Base-by-base conservation (phyloP, 2,329 filamentous ascomycete genomes). In the Aotearoamyces nothofagi region DNA sequence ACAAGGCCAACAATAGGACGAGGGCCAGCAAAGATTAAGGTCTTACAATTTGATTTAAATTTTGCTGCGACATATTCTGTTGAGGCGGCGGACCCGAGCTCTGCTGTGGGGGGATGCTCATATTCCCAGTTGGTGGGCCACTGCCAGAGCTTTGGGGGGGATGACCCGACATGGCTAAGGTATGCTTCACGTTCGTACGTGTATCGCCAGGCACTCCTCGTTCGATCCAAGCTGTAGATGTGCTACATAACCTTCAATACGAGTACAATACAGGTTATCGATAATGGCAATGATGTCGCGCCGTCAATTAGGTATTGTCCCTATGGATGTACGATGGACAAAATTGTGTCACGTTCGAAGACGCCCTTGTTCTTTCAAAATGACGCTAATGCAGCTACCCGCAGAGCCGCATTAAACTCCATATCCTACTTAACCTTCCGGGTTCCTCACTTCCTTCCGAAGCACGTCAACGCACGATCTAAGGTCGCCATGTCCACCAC, bases 11-110 rank as follows among this genome's bases (percentile, higher is more conserved):
- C n/a, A n/a, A n/a, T n/a, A 25, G 13, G 23, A 7, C 9, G 8
- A 25, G 9, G 23, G 7, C 8, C 8, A 22, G 17, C 19, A 23
- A 32, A 29, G 29, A 16, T 22, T 16, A 29, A 28, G n/a, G 9
- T 14, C 86, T 68, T 66, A 94, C 87, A 54, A 96, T 96, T 43
- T 93, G 84, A 45, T 96, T 96, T 2, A 94, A 55, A 48, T 94
- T 92, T 45, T 92, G 82, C 38, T 87, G 83, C 2, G 78, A 83
- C 56, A 83, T 75, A 49, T 33, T 61, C 52, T 42, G 54, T 36
- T 33, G 63, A 54, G 34, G 63, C 54, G 34, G 60, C 55, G 23
- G 56, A 13, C 57, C 39, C 39, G 57, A 52, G 32, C 55, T 51
- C 31, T 57, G 57, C 36, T 60, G 57, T 32, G 57, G 51, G 50